Conservation (phyloP, 805 yeast genomes). For the Ogataea naganishii region DNA sequence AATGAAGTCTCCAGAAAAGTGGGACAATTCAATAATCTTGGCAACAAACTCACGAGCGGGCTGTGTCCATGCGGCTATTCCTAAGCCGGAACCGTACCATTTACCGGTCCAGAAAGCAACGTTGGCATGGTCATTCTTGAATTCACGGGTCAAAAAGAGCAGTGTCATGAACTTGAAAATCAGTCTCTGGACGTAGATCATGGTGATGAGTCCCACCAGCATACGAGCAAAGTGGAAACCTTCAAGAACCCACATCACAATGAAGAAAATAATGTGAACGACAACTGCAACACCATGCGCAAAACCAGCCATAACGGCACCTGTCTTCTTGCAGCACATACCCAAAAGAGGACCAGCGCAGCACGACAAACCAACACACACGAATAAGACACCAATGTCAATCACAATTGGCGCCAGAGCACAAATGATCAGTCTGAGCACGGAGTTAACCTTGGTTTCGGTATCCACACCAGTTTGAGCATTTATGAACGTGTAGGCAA, state of each 20-base stretch:
- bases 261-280: constrained; percentile 78
- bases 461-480: constrained; percentile 76
- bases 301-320: constrained; percentile 89
- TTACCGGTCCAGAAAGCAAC: constrained; percentile 99
- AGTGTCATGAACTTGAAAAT: constrained; percentile 79
- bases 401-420: constrained; percentile 86
- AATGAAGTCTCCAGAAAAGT: constrained; percentile 93
- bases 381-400: constrained; percentile 75
- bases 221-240: constrained; percentile 84
- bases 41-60: constrained; percentile 94
- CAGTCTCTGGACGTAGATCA: constrained; percentile 80
- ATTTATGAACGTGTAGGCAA: constrained; percentile 73
- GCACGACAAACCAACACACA: constrained; percentile 79
- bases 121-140: constrained; percentile 90
- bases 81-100: constrained; percentile 94
- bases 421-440: constrained; percentile 66
- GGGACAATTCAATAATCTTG: constrained; percentile 87
- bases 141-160: constrained; percentile 82
- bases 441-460: constrained; percentile 53
- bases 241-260: constrained; percentile 95
- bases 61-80: constrained; percentile 90
- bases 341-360: constrained; percentile 96
- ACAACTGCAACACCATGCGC: constrained; percentile 95
- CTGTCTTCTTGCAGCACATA: constrained; percentile 93
- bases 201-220: constrained; percentile 77